phyloP scores from a whole-genome alignment of 73 alveolate species.

The Blepharisma stoltei region DNA sequence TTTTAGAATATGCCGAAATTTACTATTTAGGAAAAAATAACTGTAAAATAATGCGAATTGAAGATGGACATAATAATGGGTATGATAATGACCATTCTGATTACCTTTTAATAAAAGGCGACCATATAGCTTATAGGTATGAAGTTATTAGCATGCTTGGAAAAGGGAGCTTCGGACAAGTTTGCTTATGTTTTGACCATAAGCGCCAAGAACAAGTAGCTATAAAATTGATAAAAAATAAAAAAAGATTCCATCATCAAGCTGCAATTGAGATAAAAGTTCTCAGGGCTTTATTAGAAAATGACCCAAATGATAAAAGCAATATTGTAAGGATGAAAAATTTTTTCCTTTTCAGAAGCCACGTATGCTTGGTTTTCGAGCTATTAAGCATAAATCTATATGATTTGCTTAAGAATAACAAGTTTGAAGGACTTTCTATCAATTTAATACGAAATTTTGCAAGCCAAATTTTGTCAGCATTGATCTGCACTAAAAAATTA shows the following conservation, averaged over 20 bases:
- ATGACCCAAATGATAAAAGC: slow-evolving; percentile 49
- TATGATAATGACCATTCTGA: slow-evolving; percentile 62
- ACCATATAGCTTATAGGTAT: slow-evolving; percentile 89
- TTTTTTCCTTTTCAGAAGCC: slow-evolving; percentile 55
- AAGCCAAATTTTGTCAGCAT: slow-evolving; percentile 55
- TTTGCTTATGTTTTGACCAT: slow-evolving; percentile 87
- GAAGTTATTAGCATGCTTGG: slow-evolving; percentile 88
- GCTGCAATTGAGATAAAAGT: slow-evolving; percentile 90
- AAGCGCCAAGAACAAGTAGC: slow-evolving; percentile 79
- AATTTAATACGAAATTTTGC: slow-evolving; percentile 66
- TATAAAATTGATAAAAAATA: slow-evolving; percentile 82
- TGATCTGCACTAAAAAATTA: slow-evolving; percentile 46
- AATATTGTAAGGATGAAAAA: slow-evolving; percentile 55
- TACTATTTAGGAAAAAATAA: slow-evolving; percentile 4
- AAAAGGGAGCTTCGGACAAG: slow-evolving; percentile 95
- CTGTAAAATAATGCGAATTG: slow-evolving; percentile 2
- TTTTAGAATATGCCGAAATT: slow-evolving; percentile 22
- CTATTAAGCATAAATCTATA: slow-evolving; percentile 73
- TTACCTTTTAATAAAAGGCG: slow-evolving; percentile 62
- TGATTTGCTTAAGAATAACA: slow-evolving; percentile 63
- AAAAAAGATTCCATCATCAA: slow-evolving; percentile 82
- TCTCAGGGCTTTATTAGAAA: slow-evolving; percentile 51
- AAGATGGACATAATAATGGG: slow-evolving; percentile 18
- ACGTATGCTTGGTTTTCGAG: slow-evolving; percentile 70
- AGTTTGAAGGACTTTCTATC: slow-evolving; percentile 63